Conservation (phyloP, 2,329 filamentous ascomycete genomes). For the Chaetothyriales sp. region DNA sequence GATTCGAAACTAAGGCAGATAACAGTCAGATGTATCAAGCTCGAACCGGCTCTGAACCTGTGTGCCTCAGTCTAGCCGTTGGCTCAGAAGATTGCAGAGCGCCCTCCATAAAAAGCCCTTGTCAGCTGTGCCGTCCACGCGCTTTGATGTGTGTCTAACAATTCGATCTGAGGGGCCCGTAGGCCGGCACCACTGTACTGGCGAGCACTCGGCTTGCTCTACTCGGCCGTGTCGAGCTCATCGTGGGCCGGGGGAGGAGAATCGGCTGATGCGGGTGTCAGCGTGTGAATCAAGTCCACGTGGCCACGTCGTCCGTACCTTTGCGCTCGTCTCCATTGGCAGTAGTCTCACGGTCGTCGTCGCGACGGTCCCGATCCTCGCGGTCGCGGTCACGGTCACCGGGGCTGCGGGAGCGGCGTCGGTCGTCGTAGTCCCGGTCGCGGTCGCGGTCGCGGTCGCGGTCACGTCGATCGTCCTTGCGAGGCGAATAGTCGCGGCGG, state of each 20-base stretch:
- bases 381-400: slow-evolving; percentile 52
- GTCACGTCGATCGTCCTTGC: slow-evolving; percentile 73
- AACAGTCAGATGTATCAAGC: not conserved
- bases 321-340: slow-evolving; percentile 83
- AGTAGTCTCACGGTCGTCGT: slow-evolving; percentile 58
- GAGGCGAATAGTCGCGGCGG: slow-evolving; percentile 63
- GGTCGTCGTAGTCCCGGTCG: slow-evolving; percentile 36
- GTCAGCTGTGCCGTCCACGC: not conserved
- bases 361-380: slow-evolving; percentile 53
- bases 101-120: not conserved
- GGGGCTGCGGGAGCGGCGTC: slow-evolving; percentile 56
- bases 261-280: slow-evolving; percentile 41
- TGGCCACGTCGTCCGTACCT: too few species aligned
- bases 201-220: not conserved
- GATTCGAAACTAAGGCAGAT: not conserved
- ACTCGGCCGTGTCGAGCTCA: slow-evolving; percentile 87
- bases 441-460: slow-evolving; percentile 55
- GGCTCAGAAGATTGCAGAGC: not conserved
- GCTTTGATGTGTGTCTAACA: not conserved
- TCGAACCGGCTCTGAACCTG: not conserved
- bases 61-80: not conserved
- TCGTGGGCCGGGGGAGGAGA: slow-evolving; percentile 76
- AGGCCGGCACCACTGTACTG: not conserved
- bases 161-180: not conserved
- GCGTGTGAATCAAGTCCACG: slow-evolving; percentile 17